Evolutionary conservation across 2,329 filamentous ascomycete genomes (phyloP).

Genomic region (Aspergillus pseudonomiae): DNA sequence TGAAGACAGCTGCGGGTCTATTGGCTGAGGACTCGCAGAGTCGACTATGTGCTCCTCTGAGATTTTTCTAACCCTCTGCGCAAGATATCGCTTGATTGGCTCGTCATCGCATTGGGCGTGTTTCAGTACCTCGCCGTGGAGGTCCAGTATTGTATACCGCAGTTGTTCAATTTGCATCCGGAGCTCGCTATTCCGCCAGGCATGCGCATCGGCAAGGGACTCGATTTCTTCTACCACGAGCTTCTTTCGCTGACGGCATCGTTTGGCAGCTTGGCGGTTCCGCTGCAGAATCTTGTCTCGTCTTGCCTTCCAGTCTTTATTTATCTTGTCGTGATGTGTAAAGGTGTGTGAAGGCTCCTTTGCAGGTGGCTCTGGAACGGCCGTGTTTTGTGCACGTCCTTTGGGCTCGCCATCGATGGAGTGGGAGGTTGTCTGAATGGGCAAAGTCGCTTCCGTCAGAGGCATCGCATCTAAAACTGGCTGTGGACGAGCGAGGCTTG

Average conservation of each 20-base stretch:
- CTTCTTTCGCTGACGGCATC: background rate
- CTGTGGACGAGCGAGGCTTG: background rate
- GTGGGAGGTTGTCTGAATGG: background rate
- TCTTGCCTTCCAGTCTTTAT: background rate
- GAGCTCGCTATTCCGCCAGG: background rate
- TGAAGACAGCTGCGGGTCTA: background rate
- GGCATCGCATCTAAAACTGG: background rate
- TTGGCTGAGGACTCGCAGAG: background rate
- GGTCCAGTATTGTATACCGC: background rate
- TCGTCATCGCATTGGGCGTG: conserved; percentile 1
- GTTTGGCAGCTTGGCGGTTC: background rate
- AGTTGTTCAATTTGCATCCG: background rate
- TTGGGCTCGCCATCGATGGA: background rate
- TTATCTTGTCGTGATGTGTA: too few species aligned
- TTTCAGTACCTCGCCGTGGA: background rate
- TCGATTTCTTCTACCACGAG: background rate
- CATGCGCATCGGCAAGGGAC: background rate
- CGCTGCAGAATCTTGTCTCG: background rate
- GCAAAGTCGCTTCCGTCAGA: background rate
- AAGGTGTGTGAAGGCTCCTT: background rate
- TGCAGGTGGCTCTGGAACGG: background rate
- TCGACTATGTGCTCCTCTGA: background rate
- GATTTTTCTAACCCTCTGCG: background rate
- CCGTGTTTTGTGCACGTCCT: background rate
- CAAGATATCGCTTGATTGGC: background rate